Conservation (phyloP, 1,284 basidiomycete species). For the Leccinum cinnamomeum region DNA sequence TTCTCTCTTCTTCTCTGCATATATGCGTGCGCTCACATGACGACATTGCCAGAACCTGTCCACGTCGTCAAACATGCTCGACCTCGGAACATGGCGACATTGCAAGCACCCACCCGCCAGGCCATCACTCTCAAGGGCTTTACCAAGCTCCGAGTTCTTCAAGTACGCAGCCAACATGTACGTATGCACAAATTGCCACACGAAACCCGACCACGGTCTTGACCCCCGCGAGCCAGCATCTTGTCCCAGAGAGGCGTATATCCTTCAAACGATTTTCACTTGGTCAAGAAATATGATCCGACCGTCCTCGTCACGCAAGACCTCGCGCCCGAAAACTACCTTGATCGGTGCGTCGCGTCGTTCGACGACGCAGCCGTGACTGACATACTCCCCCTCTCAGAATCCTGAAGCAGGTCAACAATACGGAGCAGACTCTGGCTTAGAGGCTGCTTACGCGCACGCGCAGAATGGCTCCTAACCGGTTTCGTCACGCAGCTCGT, state of each 20-base stretch:
- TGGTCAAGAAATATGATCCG: too few relatives aligned
- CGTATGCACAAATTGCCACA: slow-evolving; percentile 32
- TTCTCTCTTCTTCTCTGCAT: too few relatives aligned
- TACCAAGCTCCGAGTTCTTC: slow-evolving; percentile 95
- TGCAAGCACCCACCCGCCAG: slow-evolving; percentile 64
- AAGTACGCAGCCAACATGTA: slow-evolving; percentile 96
- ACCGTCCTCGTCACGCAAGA: too few relatives aligned
- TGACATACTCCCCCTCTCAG: slow-evolving; percentile 39
- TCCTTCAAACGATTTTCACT: slow-evolving; percentile 71
- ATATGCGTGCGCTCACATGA: too few relatives aligned
- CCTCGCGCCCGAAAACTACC: too few relatives aligned
- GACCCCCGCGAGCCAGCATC: slow-evolving; percentile 43
- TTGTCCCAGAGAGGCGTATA: slow-evolving; percentile 97
- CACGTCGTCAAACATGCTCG: too few relatives aligned
- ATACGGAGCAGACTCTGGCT: slow-evolving; percentile 44
- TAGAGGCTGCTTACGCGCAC: neutral
- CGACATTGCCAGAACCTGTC: too few relatives aligned
- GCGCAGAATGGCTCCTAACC: slow-evolving; percentile 85
- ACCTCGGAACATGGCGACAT: too few relatives aligned
- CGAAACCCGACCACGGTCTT: neutral
- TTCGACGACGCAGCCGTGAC: neutral
- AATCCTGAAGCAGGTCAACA: slow-evolving; percentile 88
- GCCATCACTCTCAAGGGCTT: slow-evolving; percentile 95
- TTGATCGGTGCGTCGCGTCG: slow-evolving; percentile 45
- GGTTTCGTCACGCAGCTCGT: slow-evolving; percentile 92